Conservation (phyloP, 176 grass and related monocot genomes). For the Ensete ventricosum region DNA sequence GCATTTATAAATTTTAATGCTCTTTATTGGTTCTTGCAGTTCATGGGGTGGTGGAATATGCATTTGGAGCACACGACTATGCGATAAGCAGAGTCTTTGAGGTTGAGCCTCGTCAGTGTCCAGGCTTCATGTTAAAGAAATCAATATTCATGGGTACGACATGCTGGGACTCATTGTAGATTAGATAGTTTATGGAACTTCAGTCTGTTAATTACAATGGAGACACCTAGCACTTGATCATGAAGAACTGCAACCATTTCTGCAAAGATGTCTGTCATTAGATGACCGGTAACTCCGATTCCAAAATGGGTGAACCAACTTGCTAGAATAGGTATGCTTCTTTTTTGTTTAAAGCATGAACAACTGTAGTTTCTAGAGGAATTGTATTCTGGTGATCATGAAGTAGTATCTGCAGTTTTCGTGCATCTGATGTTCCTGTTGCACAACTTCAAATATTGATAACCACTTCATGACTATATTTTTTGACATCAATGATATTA, state of each 20-base stretch:
- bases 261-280: constrained; percentile 95
- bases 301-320: constrained; percentile 96
- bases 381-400: background rate
- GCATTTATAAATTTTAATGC: constrained; percentile 1
- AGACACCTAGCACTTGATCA: constrained; percentile 87
- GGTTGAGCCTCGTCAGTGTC: constrained; percentile 87
- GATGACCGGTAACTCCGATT: constrained; percentile 65
- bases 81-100: constrained; percentile 82
- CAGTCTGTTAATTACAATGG: constrained; percentile 84
- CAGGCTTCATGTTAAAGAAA: constrained; percentile 89
- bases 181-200: constrained; percentile 88
- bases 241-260: constrained; percentile 97
- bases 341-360: background rate
- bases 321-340: constrained; percentile 71
- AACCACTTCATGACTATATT: background rate
- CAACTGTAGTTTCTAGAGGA: background rate
- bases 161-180: constrained; percentile 73
- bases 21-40: constrained; percentile 28
- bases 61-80: constrained; percentile 96
- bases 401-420: background rate
- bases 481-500: background rate
- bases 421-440: background rate
- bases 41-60: constrained; percentile 94
- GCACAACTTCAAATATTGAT: background rate
- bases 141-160: constrained; percentile 88